Percentiles rank a stretch among this genome's conserved stretches.
Evolutionary conservation across 2,329 filamentous ascomycete species (phyloP).

Genomic region (Paecilomyces variotii): DNA sequence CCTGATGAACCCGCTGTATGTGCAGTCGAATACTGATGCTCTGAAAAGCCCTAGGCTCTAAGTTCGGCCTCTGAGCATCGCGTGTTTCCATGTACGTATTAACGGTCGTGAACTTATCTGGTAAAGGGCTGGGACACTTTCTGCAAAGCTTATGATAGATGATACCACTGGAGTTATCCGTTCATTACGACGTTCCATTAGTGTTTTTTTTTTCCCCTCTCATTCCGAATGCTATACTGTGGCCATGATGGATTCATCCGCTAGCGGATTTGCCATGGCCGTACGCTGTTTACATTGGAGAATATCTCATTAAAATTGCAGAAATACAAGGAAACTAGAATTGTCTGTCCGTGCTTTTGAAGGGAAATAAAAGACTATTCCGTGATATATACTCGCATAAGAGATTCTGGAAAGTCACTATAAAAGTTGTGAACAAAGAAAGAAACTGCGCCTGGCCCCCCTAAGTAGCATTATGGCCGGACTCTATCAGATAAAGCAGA

Average conservation of each 20-base stretch:
- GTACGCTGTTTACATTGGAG: not conserved
- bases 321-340: not conserved
- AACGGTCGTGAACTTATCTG: not conserved
- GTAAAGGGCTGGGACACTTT: not conserved
- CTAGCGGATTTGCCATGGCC: not conserved
- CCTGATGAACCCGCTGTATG: not conserved
- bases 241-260: not conserved
- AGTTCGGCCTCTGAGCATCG: slow-evolving; percentile 7
- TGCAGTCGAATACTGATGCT: not conserved
- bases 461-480: not conserved
- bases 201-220: not conserved
- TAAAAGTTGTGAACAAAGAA: not conserved
- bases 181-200: not conserved
- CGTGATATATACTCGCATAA: not conserved
- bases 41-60: slow-evolving; percentile 7
- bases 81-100: not conserved
- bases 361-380: not conserved
- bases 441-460: not conserved
- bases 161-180: not conserved
- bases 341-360: not conserved
- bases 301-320: not conserved
- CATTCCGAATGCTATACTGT: not conserved
- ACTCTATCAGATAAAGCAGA: not conserved
- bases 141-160: not conserved
- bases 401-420: not conserved